Conservation (phyloP, 495 filamentous ascomycete genomes). For the Lineolata rhizophorae region DNA sequence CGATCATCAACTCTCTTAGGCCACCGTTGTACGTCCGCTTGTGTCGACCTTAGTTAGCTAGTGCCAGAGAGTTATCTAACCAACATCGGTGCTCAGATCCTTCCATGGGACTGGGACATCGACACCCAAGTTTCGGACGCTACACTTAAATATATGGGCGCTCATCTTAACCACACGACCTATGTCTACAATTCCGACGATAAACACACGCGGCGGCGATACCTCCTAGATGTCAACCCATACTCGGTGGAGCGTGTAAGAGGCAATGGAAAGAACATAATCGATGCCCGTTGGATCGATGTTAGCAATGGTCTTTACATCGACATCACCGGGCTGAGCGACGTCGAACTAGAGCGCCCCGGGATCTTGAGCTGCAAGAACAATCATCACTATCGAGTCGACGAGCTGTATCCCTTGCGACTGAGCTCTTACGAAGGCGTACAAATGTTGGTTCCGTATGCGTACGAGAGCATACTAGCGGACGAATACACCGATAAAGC, state of each 20-base stretch:
- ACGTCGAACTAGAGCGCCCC: constrained; percentile 34
- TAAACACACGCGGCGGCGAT: constrained; percentile 22
- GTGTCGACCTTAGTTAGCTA: background rate
- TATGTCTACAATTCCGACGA: constrained; percentile 28
- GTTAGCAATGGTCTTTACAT: constrained; percentile 56
- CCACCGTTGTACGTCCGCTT: no score
- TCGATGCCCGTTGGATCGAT: constrained; percentile 77
- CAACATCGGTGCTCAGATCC: constrained; percentile 23
- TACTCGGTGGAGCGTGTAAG: constrained; percentile 33
- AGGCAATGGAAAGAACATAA: constrained; percentile 53
- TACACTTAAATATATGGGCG: constrained; percentile 38
- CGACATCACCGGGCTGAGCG: constrained; percentile 65
- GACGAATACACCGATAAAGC: constrained; percentile 36
- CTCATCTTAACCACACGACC: constrained; percentile 40
- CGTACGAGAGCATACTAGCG: constrained; percentile 33
- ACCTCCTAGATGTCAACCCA: constrained; percentile 63
- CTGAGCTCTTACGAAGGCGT: constrained; percentile 38
- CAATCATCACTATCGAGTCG: constrained; percentile 38
- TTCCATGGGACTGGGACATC: constrained; percentile 82
- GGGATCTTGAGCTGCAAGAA: constrained; percentile 72
- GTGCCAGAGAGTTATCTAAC: background rate
- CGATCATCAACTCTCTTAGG: no score
- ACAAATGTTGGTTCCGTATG: constrained; percentile 35
- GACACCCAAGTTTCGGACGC: constrained; percentile 52
- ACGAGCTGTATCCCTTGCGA: constrained; percentile 30